Evolutionary conservation across 2,329 filamentous ascomycete genomes (phyloP), one percentile per base, ranked within the genome.

Genomic region (Xylariaceae sp.): DNA sequence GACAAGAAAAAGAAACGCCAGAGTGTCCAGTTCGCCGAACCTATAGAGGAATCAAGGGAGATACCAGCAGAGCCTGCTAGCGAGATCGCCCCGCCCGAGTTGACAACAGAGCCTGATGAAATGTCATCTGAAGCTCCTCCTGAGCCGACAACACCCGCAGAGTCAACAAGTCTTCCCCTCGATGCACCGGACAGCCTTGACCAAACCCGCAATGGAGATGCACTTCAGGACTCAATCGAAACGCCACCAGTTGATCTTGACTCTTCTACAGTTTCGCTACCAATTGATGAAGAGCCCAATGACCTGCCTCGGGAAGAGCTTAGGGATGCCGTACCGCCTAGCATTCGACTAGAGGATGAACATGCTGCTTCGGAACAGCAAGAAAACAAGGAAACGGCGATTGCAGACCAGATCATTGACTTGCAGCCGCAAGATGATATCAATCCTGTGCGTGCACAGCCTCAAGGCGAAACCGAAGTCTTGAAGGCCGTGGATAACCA

Each of bases 1-100:
- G 62, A 63, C 24, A 61, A 63, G 56, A 62, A 62, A 36, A 65
- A 70, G 55, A 69, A 70, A 56, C 62, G 51, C 14, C 60, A 65
- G 33, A 65, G 58, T 58, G 58, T 66, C 23, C 62, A 68, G 33
- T 58, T 66, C 29, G 54, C 61, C 17, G 65, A 65, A 5, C 61
- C 64, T 12, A 43, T 62, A 16, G 61, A 65, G 34, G 57, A 66
- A 26, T 34, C 52, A 33, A 55, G 56, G 33, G 60, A 66, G 26
- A 48, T 55, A 19, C 49, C 63, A 4, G 17, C 7, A 46, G 58
- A 65, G 11, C 26, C 26, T 28, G 46, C 12, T 16, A 28, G 28
- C 33, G 52, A 45, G 9, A 39, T 51, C 37, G 28, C 46, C 43
- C 28, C 26, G 36, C 36, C 62, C 24, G 59, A 63, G 16, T 29